Evolutionary conservation across 257 asterid genomes (phyloP), one percentile per base, ranked within the genome.

Genomic region (Forsythia viridissima): DNA sequence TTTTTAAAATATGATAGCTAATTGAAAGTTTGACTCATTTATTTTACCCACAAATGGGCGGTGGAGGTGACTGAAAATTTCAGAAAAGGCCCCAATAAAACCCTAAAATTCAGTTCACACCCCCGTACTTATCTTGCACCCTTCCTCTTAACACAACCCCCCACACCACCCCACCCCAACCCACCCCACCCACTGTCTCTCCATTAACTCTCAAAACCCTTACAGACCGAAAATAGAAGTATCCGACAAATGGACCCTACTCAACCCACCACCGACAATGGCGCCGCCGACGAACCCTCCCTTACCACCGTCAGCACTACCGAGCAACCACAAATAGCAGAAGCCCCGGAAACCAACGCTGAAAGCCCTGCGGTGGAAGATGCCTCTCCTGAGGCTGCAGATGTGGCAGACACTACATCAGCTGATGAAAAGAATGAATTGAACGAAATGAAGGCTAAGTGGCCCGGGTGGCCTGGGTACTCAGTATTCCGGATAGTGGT

Each of bases 391-490:
- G 81, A 81, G 73, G 20, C 74, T 75, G 73, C 68, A 41, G 70
- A 76, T 5, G 77, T 61, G 21, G 75, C 68, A 9, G 81, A 76
- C 55, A 76, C 71, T 30, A 21, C 37, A 15, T 75, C 36, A 41
- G 74, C 67, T 16, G 74, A 77, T 41, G 81, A 46, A 3, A 78
- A 82, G 70, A 80, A 73, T 37, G 76, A 55, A 24, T 44, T 77
- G 78, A 83, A 79, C 67, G 88, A 82, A 80, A 55, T 76, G 11
- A 82, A 80, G 81, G 85, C 84, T 46, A 94, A 86, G 75, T 94
- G 98, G 97, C 96, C 97, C 1, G 98, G 96, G 0, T 94, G 95
- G 98, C 98, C 98, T 3, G 98, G 98, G 18, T 82, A 86, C 82
- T 79, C 89, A 15, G 97, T 92, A n/a, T 94, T 83, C 38, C 75